phyloP scores from a whole-genome alignment of 2,329 filamentous ascomycete species.

The Alternaria panax region DNA sequence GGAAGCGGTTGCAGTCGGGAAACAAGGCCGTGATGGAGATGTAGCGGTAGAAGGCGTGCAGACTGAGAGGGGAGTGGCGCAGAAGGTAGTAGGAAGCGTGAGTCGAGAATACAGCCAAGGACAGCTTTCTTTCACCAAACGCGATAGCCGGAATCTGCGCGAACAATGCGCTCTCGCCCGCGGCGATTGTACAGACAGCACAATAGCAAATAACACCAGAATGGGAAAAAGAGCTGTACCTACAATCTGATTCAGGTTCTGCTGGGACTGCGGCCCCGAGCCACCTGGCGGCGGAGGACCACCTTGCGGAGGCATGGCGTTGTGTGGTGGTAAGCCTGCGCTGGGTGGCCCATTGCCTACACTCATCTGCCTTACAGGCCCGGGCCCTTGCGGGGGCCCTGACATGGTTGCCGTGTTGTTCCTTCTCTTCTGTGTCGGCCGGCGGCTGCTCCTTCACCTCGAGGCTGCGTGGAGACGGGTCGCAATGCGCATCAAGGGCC shows the following conservation, averaged over 20 bases:
- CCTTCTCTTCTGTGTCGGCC: constrained; percentile 28
- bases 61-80: neutral
- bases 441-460: constrained; percentile 31
- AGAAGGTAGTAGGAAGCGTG: neutral
- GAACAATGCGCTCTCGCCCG: neutral
- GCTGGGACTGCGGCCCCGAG: constrained; percentile 72
- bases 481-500: constrained; percentile 27
- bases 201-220: neutral
- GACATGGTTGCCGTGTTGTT: constrained; percentile 41
- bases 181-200: neutral
- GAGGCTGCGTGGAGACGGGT: constrained; percentile 19
- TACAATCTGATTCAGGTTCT: constrained; percentile 96
- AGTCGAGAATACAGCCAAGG: neutral
- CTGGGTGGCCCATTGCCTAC: constrained; percentile 54
- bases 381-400: constrained; percentile 46
- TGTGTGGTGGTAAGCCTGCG: constrained; percentile 48
- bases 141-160: neutral
- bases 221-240: constrained; percentile 52
- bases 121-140: constrained; percentile 4
- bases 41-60: neutral
- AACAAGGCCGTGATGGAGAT: neutral
- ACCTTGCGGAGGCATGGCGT: constrained; percentile 57
- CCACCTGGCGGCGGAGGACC: constrained; percentile 57
- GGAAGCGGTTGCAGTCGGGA: neutral
- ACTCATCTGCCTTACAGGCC: constrained; percentile 48